Percentiles rank a stretch among this genome's conserved stretches.
These are phyloP conservation scores for Ogataea kodamae DNA, from an alignment of 805 yeast genomes.

Conservation along the genomic window DNA sequence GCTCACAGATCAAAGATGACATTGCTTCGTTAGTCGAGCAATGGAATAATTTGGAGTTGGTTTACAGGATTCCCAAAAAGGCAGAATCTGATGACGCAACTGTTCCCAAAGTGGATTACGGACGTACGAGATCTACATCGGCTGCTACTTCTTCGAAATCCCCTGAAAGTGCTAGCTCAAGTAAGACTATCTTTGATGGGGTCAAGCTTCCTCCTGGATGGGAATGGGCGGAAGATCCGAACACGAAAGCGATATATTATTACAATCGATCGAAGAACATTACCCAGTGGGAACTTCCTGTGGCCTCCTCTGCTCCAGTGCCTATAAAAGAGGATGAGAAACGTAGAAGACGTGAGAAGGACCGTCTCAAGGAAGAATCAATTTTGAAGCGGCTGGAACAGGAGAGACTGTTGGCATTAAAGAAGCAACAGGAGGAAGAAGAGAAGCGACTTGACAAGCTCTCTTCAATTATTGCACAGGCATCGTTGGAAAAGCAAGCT, in stretches of 20 bases:
- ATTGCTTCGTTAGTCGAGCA: constrained; percentile 49
- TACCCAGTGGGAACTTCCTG: constrained; percentile 63
- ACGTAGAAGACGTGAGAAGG: constrained; percentile 22
- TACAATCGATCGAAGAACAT: constrained; percentile 46
- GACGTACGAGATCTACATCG: constrained; percentile 20
- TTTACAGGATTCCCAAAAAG: constrained; percentile 78
- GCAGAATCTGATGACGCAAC: constrained; percentile 24
- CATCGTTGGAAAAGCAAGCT: constrained; percentile 30
- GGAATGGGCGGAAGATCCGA: constrained; percentile 53
- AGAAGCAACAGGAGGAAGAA: constrained; percentile 25
- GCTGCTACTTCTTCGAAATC: constrained; percentile 6
- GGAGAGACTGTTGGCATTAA: constrained; percentile 33
- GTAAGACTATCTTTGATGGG: constrained; percentile 26
- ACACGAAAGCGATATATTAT: constrained; percentile 47
- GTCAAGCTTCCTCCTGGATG: constrained; percentile 58
- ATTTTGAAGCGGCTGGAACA: constrained; percentile 31
- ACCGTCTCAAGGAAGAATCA: constrained; percentile 30
- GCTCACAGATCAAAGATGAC: constrained; percentile 31
- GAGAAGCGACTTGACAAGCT: constrained; percentile 25
- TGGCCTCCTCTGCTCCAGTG: constrained; percentile 22
- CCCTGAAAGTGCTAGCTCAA: constrained; percentile 4
- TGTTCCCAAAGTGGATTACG: constrained; percentile 20
- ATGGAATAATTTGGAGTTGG: constrained; percentile 76
- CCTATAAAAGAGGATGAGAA: constrained; percentile 22
- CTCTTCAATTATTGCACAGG: constrained; percentile 30